phyloP scores from a whole-genome alignment of 345 rosid species.

The Rhodamnia rubescens region DNA sequence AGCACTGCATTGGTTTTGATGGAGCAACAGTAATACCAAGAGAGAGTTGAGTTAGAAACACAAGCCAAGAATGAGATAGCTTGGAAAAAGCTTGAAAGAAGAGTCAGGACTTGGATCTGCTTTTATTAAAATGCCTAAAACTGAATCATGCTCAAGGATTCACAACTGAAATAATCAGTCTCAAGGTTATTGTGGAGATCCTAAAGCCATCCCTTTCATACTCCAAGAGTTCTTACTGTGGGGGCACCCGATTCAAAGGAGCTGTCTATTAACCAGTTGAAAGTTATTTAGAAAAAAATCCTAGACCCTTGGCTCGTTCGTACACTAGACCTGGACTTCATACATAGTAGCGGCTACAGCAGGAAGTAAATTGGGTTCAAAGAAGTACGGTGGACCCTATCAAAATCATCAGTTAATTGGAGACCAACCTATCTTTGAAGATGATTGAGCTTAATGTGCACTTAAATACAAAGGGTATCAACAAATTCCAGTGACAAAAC shows the following conservation, averaged over 20 bases:
- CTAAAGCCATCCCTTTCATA: background rate
- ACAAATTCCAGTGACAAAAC: background rate
- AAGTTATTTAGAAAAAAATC: background rate
- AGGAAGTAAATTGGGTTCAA: background rate
- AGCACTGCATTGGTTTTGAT: constrained; percentile 27
- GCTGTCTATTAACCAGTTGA: background rate
- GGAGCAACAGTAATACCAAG: background rate
- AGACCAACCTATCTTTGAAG: background rate
- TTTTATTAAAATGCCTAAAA: background rate
- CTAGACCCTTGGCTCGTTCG: background rate
- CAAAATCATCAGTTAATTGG: background rate
- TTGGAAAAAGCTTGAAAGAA: background rate
- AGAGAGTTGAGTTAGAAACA: background rate
- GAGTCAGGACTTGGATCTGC: background rate
- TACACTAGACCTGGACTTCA: background rate
- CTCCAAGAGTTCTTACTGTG: background rate
- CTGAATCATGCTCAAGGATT: background rate
- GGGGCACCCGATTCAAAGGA: background rate
- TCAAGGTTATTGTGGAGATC: background rate
- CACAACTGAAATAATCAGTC: background rate
- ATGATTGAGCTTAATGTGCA: background rate
- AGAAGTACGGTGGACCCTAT: background rate
- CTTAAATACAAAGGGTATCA: background rate
- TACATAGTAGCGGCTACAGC: background rate
- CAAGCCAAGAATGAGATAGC: background rate